Percentiles rank a stretch among this genome's conserved stretches.
Conservation (phyloP, 345 rosid genomes). For the Mallotus nudiflorus region DNA sequence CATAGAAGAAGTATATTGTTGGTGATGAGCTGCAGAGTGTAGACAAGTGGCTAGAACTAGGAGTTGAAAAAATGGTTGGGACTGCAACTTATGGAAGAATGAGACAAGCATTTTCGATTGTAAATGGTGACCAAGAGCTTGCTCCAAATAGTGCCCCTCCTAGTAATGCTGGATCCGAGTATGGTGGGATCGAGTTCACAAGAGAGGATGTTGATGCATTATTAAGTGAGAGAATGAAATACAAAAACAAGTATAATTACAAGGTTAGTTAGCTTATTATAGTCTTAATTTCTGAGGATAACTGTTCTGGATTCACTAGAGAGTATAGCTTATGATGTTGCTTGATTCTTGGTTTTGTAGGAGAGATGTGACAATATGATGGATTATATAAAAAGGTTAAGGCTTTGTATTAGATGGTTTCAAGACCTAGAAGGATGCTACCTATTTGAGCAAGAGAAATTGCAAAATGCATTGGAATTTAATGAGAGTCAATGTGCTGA, state of each 20-base stretch:
- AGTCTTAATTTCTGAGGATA: background rate
- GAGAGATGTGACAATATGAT: conserved; percentile 95
- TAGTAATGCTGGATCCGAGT: conserved; percentile 49
- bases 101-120: conserved; percentile 36
- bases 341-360: conserved; percentile 41
- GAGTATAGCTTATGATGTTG: conserved; percentile 19
- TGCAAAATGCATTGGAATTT: conserved; percentile 63
- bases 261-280: conserved; percentile 48
- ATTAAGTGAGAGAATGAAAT: conserved; percentile 37
- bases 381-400: conserved; percentile 85
- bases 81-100: conserved; percentile 30
- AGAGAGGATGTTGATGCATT: conserved; percentile 44
- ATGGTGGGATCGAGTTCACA: conserved; percentile 47
- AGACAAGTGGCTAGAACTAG: conserved; percentile 19
- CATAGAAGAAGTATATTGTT: conserved; percentile 21
- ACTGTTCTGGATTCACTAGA: conserved; percentile 10
- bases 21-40: conserved; percentile 26
- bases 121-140: conserved; percentile 38
- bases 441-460: conserved; percentile 77
- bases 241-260: conserved; percentile 64
- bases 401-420: conserved; percentile 96
- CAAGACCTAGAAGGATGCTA: conserved; percentile 88
- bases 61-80: conserved; percentile 35
- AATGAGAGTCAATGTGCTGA: conserved; percentile 75
- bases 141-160: conserved; percentile 33